Percentiles rank a stretch among this genome's conserved stretches.
Conservation (phyloP, 2,329 filamentous ascomycete genomes). For the Chalara sp. region DNA sequence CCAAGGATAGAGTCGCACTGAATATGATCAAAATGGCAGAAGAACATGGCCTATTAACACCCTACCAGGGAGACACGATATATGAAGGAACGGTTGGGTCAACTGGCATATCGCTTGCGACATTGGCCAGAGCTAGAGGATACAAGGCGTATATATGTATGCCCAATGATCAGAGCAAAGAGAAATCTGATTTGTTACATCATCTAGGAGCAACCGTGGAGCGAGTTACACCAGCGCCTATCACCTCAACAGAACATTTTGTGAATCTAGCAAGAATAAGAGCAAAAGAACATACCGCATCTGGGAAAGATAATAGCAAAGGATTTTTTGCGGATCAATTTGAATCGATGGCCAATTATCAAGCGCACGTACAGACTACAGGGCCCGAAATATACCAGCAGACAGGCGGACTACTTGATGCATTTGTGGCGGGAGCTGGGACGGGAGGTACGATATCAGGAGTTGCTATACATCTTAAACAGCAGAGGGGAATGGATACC, state of each 20-base stretch:
- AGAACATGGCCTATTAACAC: constrained; percentile 64
- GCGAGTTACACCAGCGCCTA: constrained; percentile 82
- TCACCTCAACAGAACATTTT: constrained; percentile 88
- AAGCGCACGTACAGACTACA: constrained; percentile 73
- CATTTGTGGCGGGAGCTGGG: constrained; percentile 88
- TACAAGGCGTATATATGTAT: constrained; percentile 96
- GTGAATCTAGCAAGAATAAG: constrained; percentile 82
- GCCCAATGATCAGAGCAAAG: constrained; percentile 81
- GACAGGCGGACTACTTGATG: constrained; percentile 66
- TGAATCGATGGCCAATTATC: constrained; percentile 83
- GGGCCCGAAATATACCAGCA: constrained; percentile 86
- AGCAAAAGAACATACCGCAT: constrained; percentile 65
- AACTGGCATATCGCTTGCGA: constrained; percentile 90
- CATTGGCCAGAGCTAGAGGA: constrained; percentile 78
- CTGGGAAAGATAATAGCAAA: constrained; percentile 51
- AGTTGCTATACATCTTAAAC: constrained; percentile 77
- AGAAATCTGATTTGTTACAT: constrained; percentile 83
- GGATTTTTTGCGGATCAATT: constrained; percentile 98
- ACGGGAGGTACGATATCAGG: constrained; percentile 92
- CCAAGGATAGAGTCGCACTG: constrained; percentile 91
- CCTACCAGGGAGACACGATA: constrained; percentile 82
- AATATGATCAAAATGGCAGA: constrained; percentile 84
- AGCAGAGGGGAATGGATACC: constrained; percentile 32
- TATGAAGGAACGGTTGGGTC: constrained; percentile 97
- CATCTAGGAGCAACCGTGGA: constrained; percentile 92